Evolutionary conservation across 2,329 filamentous ascomycete genomes (phyloP).

Genomic region (Colletotrichum sp.): DNA sequence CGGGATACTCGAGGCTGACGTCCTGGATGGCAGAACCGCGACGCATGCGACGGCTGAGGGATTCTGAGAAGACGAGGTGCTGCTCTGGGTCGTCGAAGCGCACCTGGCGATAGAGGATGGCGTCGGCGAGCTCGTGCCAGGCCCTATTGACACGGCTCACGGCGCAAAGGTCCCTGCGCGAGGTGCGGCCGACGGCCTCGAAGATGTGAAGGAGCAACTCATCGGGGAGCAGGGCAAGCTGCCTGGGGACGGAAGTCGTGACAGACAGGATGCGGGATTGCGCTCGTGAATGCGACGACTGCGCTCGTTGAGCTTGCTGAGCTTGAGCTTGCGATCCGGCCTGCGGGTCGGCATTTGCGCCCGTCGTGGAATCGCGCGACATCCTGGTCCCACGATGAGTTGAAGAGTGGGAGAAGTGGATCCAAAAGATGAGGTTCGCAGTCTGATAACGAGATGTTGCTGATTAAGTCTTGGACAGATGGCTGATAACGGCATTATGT

Average conservation of each 20-base stretch:
- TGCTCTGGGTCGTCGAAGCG: conserved; percentile 51
- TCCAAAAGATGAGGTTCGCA: not conserved
- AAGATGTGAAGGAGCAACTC: conserved; percentile 46
- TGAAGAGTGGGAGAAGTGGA: not conserved
- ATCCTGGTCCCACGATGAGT: conserved; percentile 6
- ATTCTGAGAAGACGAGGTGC: conserved; percentile 53
- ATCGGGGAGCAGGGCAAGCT: conserved; percentile 38
- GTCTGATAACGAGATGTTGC: not conserved
- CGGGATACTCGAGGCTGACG: conserved; percentile 50
- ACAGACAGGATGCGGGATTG: not conserved
- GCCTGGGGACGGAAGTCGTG: conserved; percentile 10
- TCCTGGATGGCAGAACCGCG: conserved; percentile 52
- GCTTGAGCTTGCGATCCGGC: not conserved
- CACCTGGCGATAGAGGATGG: conserved; percentile 51
- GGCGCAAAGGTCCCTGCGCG: conserved; percentile 45
- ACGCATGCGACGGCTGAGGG: conserved; percentile 48
- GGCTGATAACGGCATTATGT: not conserved
- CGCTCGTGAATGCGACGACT: not conserved
- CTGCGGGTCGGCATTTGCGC: not conserved
- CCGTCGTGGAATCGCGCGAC: conserved; percentile 1
- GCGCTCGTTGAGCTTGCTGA: not conserved
- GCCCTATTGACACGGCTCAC: conserved; percentile 47
- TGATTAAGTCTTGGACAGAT: not conserved
- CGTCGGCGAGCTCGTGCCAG: conserved; percentile 50
- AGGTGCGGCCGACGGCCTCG: conserved; percentile 32